Evolutionary conservation across 2,329 filamentous ascomycete species (phyloP), one percentile per base, ranked within the genome.

Genomic region (Penicillium palitans): DNA sequence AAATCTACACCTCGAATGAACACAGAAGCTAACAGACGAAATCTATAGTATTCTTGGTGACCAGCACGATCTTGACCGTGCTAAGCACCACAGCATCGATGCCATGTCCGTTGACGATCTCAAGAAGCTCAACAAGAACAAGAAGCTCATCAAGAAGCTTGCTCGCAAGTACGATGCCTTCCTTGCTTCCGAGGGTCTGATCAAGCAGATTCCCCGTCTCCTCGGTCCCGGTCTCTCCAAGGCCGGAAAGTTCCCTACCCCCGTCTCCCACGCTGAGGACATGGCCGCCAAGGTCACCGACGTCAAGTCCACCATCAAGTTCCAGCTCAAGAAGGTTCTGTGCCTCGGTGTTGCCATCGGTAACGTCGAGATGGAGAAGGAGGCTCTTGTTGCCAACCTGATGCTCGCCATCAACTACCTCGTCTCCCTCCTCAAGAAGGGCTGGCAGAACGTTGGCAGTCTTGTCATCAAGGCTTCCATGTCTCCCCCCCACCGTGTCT

Each of bases 121-220:
- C 84, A 99, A 99, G 91, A 99, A 99, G 90, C 91, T 99, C 72
- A 99, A 99, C 90, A 99, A 99, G 91, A 99, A 99, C 91, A 98
- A 99, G 91, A 99, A 99, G 90, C 89, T 98, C 77, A 97, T 99
- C 89, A 99, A 99, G 92, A 99, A 99, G 90, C 90, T 99, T 70
- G 95, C 95, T 67, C 92, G 93, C 88, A 99, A 99, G 87, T 98
- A 99, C 89, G 95, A 99, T 82, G 95, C 95, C 73, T 99, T 99
- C 84, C 83, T 99, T 79, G 90, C 95, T 79, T 98, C 93, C 79
- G 95, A 99, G 78, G 84, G 90, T 76, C 84, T 99, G 77, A 97
- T 99, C 89, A 97, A 96, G 90, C 93, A 97, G 87, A 98, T 99
- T 75, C 95, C 95, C 74, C 95, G 95, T 97, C 92, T 99, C 80